These are phyloP conservation scores for Pseudozyma tsukubaensis DNA, from an alignment of 1,284 basidiomycete genomes.

Conservation along the genomic window DNA sequence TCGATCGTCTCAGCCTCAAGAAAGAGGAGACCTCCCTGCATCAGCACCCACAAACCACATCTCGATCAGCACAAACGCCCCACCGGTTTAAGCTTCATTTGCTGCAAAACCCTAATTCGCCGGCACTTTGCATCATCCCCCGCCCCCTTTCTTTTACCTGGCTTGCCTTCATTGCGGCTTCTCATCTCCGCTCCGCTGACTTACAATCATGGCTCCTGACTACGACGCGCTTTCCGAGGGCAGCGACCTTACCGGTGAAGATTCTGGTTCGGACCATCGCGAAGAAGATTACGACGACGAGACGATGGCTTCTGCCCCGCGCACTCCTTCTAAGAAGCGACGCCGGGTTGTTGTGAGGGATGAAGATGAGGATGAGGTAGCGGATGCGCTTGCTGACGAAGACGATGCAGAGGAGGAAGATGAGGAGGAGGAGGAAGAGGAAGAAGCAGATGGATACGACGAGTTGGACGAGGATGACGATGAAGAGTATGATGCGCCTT, in stretches of 20 bases:
- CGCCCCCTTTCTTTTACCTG: too few species aligned
- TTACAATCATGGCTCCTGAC: constrained; percentile 18
- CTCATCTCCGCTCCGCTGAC: background rate
- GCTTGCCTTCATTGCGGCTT: background rate
- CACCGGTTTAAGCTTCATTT: too few species aligned
- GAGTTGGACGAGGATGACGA: constrained; percentile 58
- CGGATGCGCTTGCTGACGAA: constrained; percentile 31
- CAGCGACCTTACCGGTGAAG: constrained; percentile 41
- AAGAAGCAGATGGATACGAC: constrained; percentile 49
- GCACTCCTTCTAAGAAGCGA: constrained; percentile 38
- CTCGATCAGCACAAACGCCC: too few species aligned
- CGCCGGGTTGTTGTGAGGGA: constrained; percentile 24
- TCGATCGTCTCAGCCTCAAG: too few species aligned
- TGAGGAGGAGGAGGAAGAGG: constrained; percentile 62
- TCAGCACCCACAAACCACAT: too few species aligned
- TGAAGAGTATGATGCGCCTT: constrained; percentile 56
- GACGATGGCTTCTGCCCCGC: constrained; percentile 25
- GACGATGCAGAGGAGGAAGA: constrained; percentile 57
- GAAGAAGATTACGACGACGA: constrained; percentile 21
- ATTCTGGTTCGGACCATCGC: constrained; percentile 8
- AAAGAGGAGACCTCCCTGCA: too few species aligned
- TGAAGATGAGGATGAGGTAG: constrained; percentile 35
- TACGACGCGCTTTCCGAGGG: constrained; percentile 44
- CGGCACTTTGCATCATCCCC: too few species aligned
- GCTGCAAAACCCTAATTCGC: too few species aligned